Evolutionary conservation across 495 filamentous ascomycete species (phyloP).

Genomic region (Penicillium psychrofluorescens): DNA sequence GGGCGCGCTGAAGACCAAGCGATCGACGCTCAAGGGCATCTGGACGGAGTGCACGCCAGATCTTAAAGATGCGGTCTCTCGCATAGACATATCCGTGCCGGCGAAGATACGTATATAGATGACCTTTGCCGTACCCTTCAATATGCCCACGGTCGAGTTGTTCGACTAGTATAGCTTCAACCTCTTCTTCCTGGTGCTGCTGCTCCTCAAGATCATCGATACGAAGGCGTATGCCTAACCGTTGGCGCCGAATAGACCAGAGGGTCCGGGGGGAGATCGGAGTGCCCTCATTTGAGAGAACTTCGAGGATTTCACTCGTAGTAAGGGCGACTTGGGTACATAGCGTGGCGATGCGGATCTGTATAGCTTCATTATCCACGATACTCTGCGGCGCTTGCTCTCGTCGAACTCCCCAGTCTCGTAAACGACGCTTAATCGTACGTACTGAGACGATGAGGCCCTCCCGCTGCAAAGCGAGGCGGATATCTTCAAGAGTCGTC

Average conservation of each 20-base stretch:
- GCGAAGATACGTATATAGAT: slow-evolving; percentile 8
- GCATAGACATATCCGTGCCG: slow-evolving; percentile 6
- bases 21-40: slow-evolving; percentile 4
- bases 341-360: slow-evolving; percentile 1
- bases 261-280: slow-evolving; percentile 2
- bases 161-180: slow-evolving; percentile 1
- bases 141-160: slow-evolving; percentile 5
- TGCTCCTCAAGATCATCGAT: slow-evolving; percentile 1
- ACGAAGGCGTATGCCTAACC: slow-evolving; percentile 2
- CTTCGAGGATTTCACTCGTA: not conserved
- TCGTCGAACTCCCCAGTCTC: slow-evolving; percentile 2
- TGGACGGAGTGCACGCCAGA: slow-evolving; percentile 6
- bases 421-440: slow-evolving; percentile 3
- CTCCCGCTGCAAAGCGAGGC: too few relatives aligned
- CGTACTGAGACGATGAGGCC: slow-evolving; percentile 1
- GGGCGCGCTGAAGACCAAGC: slow-evolving; percentile 8
- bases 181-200: slow-evolving; percentile 3
- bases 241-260: not conserved
- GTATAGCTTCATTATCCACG: slow-evolving; percentile 1
- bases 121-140: slow-evolving; percentile 9
- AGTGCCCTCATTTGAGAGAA: slow-evolving; percentile 3
- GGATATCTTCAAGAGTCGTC: too few relatives aligned
- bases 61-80: slow-evolving; percentile 8
- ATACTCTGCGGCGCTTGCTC: not conserved
- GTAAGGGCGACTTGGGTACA: slow-evolving; percentile 1